These are phyloP conservation scores for Arthrinium phaeospermum DNA, from an alignment of 2,329 filamentous ascomycete species.

Conservation along the genomic window DNA sequence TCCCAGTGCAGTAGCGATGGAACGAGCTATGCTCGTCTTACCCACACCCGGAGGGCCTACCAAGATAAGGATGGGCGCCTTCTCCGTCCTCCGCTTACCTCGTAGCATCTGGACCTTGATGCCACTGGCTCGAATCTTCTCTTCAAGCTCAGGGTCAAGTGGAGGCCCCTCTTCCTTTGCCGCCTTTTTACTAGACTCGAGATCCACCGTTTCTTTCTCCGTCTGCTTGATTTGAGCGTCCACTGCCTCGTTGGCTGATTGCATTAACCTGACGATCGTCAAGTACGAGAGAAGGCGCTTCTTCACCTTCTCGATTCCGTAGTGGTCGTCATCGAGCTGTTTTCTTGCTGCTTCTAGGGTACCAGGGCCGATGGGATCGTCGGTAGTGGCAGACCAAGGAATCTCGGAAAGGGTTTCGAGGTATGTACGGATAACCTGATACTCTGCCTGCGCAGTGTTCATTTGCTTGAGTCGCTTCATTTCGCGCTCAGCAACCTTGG, in stretches of 20 bases:
- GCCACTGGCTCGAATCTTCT: constrained; percentile 50
- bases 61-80: constrained; percentile 92
- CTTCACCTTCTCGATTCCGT: constrained; percentile 96
- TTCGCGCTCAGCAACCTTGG: constrained; percentile 90
- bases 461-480: constrained; percentile 90
- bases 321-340: constrained; percentile 95
- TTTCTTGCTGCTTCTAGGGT: constrained; percentile 81
- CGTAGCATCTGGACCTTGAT: constrained; percentile 78
- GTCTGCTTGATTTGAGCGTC: constrained; percentile 77
- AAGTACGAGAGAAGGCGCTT: constrained; percentile 94
- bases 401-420: constrained; percentile 93
- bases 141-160: constrained; percentile 44
- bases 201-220: constrained; percentile 59
- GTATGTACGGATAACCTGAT: constrained; percentile 91
- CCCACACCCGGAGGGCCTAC: constrained; percentile 93
- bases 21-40: constrained; percentile 94
- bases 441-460: constrained; percentile 95
- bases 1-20: constrained; percentile 87
- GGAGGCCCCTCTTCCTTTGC: constrained; percentile 37
- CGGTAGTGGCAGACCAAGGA: constrained; percentile 84
- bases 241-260: constrained; percentile 83
- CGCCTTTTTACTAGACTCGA: constrained; percentile 49
- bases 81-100: constrained; percentile 87
- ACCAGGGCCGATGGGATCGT: constrained; percentile 82
- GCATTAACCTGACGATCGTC: constrained; percentile 94